Evolutionary conservation across 305 asterid genomes (phyloP), one percentile per base, ranked within the genome.

Genomic region (Stenogyne calaminthoides): DNA sequence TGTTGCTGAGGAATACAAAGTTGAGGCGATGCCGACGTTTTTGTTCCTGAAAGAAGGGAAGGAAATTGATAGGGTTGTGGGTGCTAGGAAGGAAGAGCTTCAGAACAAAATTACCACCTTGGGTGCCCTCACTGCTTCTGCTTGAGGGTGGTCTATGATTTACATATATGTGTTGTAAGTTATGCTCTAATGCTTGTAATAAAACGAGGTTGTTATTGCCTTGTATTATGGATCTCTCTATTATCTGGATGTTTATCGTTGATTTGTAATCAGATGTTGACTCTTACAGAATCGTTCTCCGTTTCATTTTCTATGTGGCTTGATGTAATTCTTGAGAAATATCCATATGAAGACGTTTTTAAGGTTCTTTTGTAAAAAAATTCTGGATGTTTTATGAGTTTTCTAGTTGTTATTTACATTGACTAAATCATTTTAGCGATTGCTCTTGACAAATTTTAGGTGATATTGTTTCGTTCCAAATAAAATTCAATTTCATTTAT

Each of bases 11-110:
- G 84, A 84, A 29, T 76, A 18, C 70, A 7, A 51, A 1, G 77
- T 86, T 0, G 70, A 82, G 71, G 88, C 87, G 0, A 82, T 86
- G 87, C 91, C 91, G 0, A 82, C 88, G 0, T 86, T 86, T 14
- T 3, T 87, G 75, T 87, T 87, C 80, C 64, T 85, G 29, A 83
- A 78, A 67, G 83, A 75, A 2, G 92, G 88, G 39, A 71, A 80
- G 64, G 79, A 63, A 65, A 71, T 85, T 16, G 83, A 79, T 11
- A 85, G 73, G 85, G 4, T 88, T 49, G 86, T 82, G 32, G 88
- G 93, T 32, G 88, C 93, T 1, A 64, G 22, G 72, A 85, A 85
- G 64, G 84, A 80, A 1, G 82, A 76, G 3, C 70, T 85, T 74
- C 47, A 1, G 60, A 2, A 14, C 16, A 75, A 18, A 15, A 59